These are phyloP conservation scores for Phytophthora litchii DNA, from an alignment of 352 stramenopile genomes.

Conservation along the genomic window DNA sequence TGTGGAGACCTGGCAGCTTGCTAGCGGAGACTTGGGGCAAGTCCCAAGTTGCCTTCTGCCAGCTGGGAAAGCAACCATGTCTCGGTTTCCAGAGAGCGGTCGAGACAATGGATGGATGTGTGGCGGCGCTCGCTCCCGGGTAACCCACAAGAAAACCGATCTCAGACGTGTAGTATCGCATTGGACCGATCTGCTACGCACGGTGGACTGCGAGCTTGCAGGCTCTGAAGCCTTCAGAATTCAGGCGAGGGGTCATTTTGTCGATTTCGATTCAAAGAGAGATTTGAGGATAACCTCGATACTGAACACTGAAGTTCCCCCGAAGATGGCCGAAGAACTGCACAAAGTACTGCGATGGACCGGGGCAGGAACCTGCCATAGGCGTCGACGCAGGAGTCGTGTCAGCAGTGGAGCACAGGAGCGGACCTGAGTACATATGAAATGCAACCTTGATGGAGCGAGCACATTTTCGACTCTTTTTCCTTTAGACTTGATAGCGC, in stretches of 20 bases:
- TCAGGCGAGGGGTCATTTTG: background rate
- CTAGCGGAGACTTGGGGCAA: conserved; percentile 14
- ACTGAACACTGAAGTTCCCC: background rate
- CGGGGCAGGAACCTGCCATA: no score
- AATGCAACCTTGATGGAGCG: no score
- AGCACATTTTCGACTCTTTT: no score
- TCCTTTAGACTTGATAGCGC: no score
- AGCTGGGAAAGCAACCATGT: conserved; percentile 31
- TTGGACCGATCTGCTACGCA: conserved; percentile 9
- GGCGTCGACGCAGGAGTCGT: no score
- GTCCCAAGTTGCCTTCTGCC: conserved; percentile 9
- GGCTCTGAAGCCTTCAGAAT: background rate
- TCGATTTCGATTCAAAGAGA: background rate
- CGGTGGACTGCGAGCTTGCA: background rate
- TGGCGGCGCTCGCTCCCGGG: conserved; percentile 15
- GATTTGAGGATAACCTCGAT: background rate
- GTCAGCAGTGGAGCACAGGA: no score
- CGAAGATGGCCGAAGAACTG: background rate
- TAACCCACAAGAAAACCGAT: conserved; percentile 30
- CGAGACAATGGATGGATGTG: conserved; percentile 1
- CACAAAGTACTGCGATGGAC: no score
- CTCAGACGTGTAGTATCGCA: conserved; percentile 10
- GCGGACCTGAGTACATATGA: no score
- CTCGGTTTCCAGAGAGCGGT: conserved; percentile 29
- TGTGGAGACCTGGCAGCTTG: conserved; percentile 8